Base-by-base conservation (phyloP, 306 rosid species). In the Trifolium pratense region DNA sequence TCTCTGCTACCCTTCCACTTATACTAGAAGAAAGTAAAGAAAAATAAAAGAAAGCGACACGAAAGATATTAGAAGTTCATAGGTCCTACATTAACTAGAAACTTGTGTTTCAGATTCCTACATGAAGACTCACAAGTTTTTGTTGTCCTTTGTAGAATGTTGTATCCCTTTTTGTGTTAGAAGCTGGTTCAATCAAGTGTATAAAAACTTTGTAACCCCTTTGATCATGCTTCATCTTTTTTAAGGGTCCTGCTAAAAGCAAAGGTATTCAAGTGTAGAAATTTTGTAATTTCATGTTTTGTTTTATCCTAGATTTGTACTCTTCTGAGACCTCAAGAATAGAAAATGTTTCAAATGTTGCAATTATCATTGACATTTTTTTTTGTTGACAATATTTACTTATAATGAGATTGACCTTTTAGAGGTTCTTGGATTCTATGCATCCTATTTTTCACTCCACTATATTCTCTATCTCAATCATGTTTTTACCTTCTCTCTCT, bases 331-430 rank as follows among this genome's bases (percentile, higher is more conserved):
- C 43, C 9, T 43, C 16, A 43, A 53, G 16, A 59, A 75, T 31
- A 32, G 60, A 26, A 58, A 46, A 66, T 66, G 64, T 56, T 73
- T 72, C 60, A 42, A 23, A n/a, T 36, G 39, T 36, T 29, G 32
- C 32, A 29, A 29, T 29, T 29, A 29, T 29, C 32, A 29, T 29
- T 29, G 32, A 29, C 32, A 29, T 29, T 6, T 29, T 29, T 29
- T 29, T 25, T 1, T 25, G 4, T 4, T 29, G 5, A 29, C 32
- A 29, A 29, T 29, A 29, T 29, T 29, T 29, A 29, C 32, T 29
- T 29, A 29, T 29, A 29, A 29, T 29, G 6, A 29, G 0, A 29
- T 4, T 29, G 32, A 4, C 32, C 31, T 26, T 26, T 4, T n/a
- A 3, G 3, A 26, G 4, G 31, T 26, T 3, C 31, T 26, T 26